Evolutionary conservation across 169 alveolate species (phyloP), one percentile per base, ranked within the genome.

Genomic region (Babesia caballi): DNA sequence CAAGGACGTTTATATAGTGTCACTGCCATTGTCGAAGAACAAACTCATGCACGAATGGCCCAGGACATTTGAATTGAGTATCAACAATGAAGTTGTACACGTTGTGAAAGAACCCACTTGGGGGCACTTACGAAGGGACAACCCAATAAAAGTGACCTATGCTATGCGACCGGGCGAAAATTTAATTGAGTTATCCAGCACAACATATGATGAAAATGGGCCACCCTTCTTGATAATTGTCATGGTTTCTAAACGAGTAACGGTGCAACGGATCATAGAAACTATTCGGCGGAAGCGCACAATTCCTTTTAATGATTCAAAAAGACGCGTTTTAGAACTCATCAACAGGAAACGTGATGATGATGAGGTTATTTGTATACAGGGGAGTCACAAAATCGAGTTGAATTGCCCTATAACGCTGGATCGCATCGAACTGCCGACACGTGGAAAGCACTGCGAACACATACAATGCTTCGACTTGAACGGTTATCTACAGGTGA

Each of bases 381-480:
- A 92, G 40, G 54, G 65, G 40, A 86, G 83, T 40, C 70, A 90
- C 58, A 84, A 85, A 56, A 75, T 92, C 53, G 91, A 90, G 25
- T 75, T 92, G 32, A 52, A 49, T 41, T 92, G 96, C 57, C 96
- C 96, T 4, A 84, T 92, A 35, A 86, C 95, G 23, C 75, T 92
- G 77, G 89, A 85, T 47, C 84, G 94, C 53, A 94, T 95, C 25
- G 91, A 85, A 33, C 58, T 92, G 27, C 98, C 98, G 0, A 91
- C 94, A 57, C 82, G 98, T 50, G 98, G 98, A 33, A 57, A 80
- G 21, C 65, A 59, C 38, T 95, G 98, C 85, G 56, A 56, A 44
- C 98, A 95, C 71, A 82, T 95, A 19, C 96, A 95, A 85, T 95
- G 98, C 68, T 95, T 90, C 81, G 97, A 95, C 82, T 72, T 95